Percentiles rank a stretch among this genome's conserved stretches.
Evolutionary conservation across 2,329 filamentous ascomycete genomes (phyloP).

Genomic region (Sclerotinia minor): DNA sequence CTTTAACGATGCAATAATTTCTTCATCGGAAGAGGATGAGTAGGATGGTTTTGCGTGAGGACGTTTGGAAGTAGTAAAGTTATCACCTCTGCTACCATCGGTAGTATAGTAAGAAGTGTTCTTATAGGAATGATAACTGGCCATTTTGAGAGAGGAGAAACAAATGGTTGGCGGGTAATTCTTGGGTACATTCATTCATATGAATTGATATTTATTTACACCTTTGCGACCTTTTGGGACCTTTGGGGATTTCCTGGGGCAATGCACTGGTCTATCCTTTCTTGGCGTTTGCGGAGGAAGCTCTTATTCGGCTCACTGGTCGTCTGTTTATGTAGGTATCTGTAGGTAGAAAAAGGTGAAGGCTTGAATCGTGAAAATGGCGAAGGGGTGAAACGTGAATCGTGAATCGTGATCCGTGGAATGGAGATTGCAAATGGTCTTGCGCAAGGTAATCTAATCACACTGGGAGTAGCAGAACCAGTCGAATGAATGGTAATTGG

Average conservation of each 20-base stretch:
- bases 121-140: conserved; percentile 51
- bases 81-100: conserved; percentile 34
- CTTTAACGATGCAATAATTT: conserved; percentile 30
- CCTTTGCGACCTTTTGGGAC: background rate
- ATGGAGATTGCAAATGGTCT: background rate
- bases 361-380: background rate
- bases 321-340: background rate
- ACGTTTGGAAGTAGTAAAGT: conserved; percentile 40
- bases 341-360: background rate
- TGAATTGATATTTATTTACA: conserved; percentile 1
- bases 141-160: conserved; percentile 43
- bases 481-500: background rate
- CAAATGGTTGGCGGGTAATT: conserved; percentile 7
- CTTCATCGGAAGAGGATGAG: conserved; percentile 29
- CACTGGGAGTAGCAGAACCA: background rate
- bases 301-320: background rate
- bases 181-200: conserved; percentile 4
- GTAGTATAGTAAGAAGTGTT: conserved; percentile 45
- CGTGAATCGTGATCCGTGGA: conserved; percentile 4
- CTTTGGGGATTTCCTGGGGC: background rate
- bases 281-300: background rate
- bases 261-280: background rate
- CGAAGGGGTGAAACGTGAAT: background rate
- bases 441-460: conserved; percentile 2
- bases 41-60: conserved; percentile 22